Conservation (phyloP, 768 basidiomycete genomes). For the Suillus subaureus region DNA sequence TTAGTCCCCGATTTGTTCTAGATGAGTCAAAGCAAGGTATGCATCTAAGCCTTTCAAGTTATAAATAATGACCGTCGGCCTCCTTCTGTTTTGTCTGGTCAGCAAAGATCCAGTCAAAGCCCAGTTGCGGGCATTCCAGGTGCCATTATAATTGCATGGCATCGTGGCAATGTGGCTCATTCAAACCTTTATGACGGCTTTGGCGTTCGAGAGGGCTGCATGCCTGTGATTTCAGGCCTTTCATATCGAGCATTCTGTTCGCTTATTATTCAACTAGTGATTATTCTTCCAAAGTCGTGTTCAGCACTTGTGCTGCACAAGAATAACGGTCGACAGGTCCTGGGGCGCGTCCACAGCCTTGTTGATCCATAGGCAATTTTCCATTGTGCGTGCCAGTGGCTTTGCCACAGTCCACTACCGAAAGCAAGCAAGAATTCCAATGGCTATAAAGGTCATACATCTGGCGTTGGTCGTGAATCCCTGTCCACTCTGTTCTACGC, state of each 20-base stretch:
- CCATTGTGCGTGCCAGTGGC: not conserved
- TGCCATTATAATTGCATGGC: not conserved
- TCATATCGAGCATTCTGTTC: not conserved
- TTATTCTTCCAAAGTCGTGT: not conserved
- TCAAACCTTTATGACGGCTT: not conserved
- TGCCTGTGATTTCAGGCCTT: not conserved
- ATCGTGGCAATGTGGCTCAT: not conserved
- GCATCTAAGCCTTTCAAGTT: not conserved
- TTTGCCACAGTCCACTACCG: not conserved
- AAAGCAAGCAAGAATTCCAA: not conserved
- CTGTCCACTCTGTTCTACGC: not conserved
- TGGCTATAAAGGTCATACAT: constrained; percentile 6
- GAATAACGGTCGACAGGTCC: not conserved
- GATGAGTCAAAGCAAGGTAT: not conserved
- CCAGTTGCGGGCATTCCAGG: not conserved
- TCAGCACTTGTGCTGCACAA: not conserved
- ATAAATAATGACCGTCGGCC: not conserved
- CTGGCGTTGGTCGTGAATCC: not conserved
- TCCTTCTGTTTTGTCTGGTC: not conserved
- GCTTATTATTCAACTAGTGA: not conserved
- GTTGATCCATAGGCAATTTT: not conserved
- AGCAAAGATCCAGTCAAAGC: not conserved
- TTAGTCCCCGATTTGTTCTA: not conserved
- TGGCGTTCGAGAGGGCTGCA: not conserved
- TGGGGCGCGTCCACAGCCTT: not conserved